Evolutionary conservation across 1,284 basidiomycete genomes (phyloP).

Genomic region (Fistulina hepatica): DNA sequence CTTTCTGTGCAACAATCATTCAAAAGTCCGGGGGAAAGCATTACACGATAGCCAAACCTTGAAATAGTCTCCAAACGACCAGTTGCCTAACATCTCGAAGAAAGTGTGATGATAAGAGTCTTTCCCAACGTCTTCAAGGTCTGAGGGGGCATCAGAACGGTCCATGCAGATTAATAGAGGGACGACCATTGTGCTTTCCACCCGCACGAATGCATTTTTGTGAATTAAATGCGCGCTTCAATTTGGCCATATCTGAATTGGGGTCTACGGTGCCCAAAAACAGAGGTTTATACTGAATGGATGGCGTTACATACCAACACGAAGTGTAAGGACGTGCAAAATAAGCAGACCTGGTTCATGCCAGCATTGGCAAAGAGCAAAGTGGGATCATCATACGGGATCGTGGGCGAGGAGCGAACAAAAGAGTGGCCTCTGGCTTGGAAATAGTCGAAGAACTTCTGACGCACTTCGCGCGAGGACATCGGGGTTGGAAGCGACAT

Average conservation of each 20-base stretch:
- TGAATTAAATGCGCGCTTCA: conserved; percentile 89
- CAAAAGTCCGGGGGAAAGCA: conserved; percentile 1
- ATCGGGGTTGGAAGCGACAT: conserved; percentile 21
- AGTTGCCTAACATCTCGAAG: conserved; percentile 99
- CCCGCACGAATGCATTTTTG: conserved; percentile 97
- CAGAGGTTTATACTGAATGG: conserved; percentile 80
- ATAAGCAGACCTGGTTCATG: conserved; percentile 72
- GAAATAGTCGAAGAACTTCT: conserved; percentile 72
- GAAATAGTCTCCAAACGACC: conserved; percentile 99
- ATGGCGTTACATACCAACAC: no score
- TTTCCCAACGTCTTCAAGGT: conserved; percentile 97
- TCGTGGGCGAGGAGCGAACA: conserved; percentile 87
- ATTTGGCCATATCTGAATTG: conserved; percentile 76
- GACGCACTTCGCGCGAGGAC: conserved; percentile 65
- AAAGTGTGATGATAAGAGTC: conserved; percentile 97
- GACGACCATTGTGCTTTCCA: conserved; percentile 90
- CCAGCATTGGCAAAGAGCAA: conserved; percentile 97
- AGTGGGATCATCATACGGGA: conserved; percentile 96
- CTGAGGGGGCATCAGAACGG: conserved; percentile 28
- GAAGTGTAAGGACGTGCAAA: background rate
- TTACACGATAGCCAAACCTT: conserved; percentile 44
- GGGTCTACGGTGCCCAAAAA: conserved; percentile 96
- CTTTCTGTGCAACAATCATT: conserved; percentile 57
- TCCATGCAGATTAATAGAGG: conserved; percentile 3
- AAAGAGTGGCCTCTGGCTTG: conserved; percentile 74